Evolutionary conservation across 2,329 filamentous ascomycete species (phyloP).

Genomic region (Colletotrichum graminicola): DNA sequence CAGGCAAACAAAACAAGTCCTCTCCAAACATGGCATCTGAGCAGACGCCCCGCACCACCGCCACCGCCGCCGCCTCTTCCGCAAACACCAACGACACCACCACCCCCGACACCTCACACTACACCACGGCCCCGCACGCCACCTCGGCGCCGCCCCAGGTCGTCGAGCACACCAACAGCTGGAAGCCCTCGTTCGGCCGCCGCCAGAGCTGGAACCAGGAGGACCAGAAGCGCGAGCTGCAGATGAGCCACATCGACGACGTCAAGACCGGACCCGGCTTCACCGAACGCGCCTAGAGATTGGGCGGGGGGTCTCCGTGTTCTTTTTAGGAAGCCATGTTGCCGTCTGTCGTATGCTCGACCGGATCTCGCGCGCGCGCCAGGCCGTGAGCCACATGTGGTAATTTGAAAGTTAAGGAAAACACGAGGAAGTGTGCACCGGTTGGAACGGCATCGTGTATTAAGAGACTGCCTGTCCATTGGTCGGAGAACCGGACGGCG

Average conservation of each 20-base stretch:
- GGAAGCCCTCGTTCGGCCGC: conserved; percentile 61
- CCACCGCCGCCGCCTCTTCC: background rate
- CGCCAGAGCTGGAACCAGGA: conserved; percentile 67
- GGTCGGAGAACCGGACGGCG: background rate
- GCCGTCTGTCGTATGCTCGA: background rate
- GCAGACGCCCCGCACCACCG: conserved; percentile 8
- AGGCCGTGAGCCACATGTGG: background rate
- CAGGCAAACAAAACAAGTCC: background rate
- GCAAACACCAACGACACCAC: background rate
- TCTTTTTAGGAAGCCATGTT: too few species aligned
- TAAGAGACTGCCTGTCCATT: too few species aligned
- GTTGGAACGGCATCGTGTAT: background rate
- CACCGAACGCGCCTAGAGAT: conserved; percentile 50
- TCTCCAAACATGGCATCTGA: background rate
- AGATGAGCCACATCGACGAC: conserved; percentile 58
- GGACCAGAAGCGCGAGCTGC: conserved; percentile 65
- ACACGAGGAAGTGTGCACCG: background rate
- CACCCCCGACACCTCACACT: conserved; percentile 3
- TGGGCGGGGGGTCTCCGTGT: background rate
- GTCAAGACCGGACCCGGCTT: conserved; percentile 57
- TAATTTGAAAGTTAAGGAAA: background rate
- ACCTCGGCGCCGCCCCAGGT: conserved; percentile 43
- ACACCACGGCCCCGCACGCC: background rate
- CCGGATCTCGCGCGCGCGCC: background rate
- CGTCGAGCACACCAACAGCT: conserved; percentile 53